Evolutionary conservation across 2,329 filamentous ascomycete genomes (phyloP).

Genomic region (Volutella citrinella): DNA sequence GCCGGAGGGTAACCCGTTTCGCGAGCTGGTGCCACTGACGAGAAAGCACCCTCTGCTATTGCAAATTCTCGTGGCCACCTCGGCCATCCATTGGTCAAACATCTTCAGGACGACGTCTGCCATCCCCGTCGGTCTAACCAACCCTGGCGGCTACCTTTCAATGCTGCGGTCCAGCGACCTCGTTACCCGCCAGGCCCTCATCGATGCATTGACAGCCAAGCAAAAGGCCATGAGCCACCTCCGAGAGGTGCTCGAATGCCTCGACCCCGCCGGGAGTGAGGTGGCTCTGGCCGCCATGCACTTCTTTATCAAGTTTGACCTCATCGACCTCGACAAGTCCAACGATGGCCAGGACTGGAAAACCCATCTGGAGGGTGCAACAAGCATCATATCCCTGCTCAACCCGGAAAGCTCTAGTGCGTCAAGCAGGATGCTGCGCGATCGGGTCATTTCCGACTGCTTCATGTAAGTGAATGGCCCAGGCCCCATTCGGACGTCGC

Average conservation of each 20-base stretch:
- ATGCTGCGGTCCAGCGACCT: slow-evolving; percentile 36
- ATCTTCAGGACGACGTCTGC: slow-evolving; percentile 34
- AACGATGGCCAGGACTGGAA: slow-evolving; percentile 40
- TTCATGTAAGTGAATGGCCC: slow-evolving; percentile 45
- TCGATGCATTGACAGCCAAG: slow-evolving; percentile 46
- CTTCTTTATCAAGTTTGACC: slow-evolving; percentile 50
- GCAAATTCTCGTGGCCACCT: slow-evolving; percentile 47
- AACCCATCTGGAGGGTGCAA: slow-evolving; percentile 44
- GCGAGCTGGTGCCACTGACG: slow-evolving; percentile 46
- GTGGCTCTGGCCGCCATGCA: slow-evolving; percentile 46
- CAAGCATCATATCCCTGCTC: slow-evolving; percentile 38
- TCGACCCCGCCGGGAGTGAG: slow-evolving; percentile 40
- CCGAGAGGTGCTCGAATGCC: slow-evolving; percentile 36
- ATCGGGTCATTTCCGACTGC: slow-evolving; percentile 47
- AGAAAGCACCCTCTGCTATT: slow-evolving; percentile 43
- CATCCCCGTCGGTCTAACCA: slow-evolving; percentile 28
- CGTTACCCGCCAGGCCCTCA: slow-evolving; percentile 37
- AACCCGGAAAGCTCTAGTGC: slow-evolving; percentile 25
- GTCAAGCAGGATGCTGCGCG: slow-evolving; percentile 35
- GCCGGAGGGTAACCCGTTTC: slow-evolving; percentile 45
- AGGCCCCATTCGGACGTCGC: too few relatives aligned
- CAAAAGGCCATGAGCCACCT: slow-evolving; percentile 45
- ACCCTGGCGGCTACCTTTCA: slow-evolving; percentile 35
- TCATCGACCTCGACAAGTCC: slow-evolving; percentile 46
- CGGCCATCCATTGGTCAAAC: slow-evolving; percentile 48